Evolutionary conservation across 208 protist genomes (phyloP), one percentile per base, ranked within the genome.

Genomic region (Dictyostelium gargantuum): DNA sequence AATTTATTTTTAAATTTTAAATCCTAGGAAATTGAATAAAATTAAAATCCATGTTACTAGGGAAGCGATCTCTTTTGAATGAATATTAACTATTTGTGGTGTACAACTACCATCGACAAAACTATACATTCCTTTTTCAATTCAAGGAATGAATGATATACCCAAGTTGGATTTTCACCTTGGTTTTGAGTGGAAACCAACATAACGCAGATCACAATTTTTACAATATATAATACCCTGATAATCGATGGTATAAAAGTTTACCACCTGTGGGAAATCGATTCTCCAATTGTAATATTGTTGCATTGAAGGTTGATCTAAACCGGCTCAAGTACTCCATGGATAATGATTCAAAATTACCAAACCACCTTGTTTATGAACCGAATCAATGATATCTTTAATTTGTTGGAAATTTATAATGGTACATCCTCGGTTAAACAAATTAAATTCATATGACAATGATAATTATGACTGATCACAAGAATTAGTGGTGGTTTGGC

Each of bases 101-200:
- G 44, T 75, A 54, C 82, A 89, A 52, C 13, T 50, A 26, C 82
- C 82, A 79, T 46, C 26, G 1, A 89, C 82, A 68, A 89, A 89
- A 70, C 38, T 54, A 79, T 89, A 89, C 46, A 70, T 61, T 19
- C 82, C 82, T 11, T 46, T 68, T 42, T 54, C 15, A 42, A 89
- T 79, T 35, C 35, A 52, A 17, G 50, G 48, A 9, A 70, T 46
- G 10, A 13, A 15, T 58, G 46, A 58, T 80, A 58, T 54, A 48
- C 35, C 11, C 1, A 66, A 35, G 17, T 35, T 0, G 0, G 58
- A 38, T 8, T 15, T 35, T 35, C 6, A 19, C 19, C 3, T 35
- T 32, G 11, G 8, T 66, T 11, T 66, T 66, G 26, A 19, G 9
- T 19, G 3, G 58, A n/a, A 6, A 66, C 6, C 17, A 3, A 79